These are phyloP conservation scores for Trypanosoma congolense DNA, from an alignment of 208 protist genomes.

Conservation along the genomic window DNA sequence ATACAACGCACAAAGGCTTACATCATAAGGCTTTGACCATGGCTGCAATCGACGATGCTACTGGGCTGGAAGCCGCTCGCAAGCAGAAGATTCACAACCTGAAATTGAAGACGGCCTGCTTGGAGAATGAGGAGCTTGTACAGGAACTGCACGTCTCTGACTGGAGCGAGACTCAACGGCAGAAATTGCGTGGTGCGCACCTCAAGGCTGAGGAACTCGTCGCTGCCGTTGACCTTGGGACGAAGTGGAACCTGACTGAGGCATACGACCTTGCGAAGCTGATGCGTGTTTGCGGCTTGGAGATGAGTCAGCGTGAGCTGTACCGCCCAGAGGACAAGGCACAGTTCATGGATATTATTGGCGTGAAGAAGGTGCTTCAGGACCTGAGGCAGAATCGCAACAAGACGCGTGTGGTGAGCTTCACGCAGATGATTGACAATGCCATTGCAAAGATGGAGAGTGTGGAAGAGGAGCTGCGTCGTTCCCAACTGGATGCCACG, in stretches of 20 bases:
- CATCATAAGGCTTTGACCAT: background rate
- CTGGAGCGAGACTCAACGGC: conserved; percentile 5
- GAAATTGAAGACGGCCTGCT: conserved; percentile 8
- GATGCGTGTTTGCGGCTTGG: conserved; percentile 2
- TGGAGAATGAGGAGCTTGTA: conserved; percentile 8
- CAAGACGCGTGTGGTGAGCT: conserved; percentile 7
- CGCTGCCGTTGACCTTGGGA: conserved; percentile 1
- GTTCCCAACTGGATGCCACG: conserved; percentile 4
- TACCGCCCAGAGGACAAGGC: conserved; percentile 8
- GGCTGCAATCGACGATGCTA: conserved; percentile 4
- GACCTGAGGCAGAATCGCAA: conserved; percentile 4
- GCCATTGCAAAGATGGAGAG: conserved; percentile 5
- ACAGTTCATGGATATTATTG: conserved; percentile 8
- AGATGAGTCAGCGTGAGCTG: conserved; percentile 8
- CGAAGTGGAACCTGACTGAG: conserved; percentile 9
- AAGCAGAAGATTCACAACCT: conserved; percentile 10
- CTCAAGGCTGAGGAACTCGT: conserved; percentile 6
- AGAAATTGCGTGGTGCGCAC: conserved; percentile 5
- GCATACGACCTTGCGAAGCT: conserved; percentile 9
- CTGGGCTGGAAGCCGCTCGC: conserved; percentile 5
- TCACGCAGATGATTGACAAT: conserved; percentile 11
- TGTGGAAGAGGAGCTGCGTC: conserved; percentile 5
- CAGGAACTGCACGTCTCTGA: conserved; percentile 5
- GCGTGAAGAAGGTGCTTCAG: conserved; percentile 9
- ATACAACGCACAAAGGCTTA: too few species aligned